These are phyloP conservation scores for Echinosophora koreensis DNA, from an alignment of 306 rosid genomes.

Conservation along the genomic window DNA sequence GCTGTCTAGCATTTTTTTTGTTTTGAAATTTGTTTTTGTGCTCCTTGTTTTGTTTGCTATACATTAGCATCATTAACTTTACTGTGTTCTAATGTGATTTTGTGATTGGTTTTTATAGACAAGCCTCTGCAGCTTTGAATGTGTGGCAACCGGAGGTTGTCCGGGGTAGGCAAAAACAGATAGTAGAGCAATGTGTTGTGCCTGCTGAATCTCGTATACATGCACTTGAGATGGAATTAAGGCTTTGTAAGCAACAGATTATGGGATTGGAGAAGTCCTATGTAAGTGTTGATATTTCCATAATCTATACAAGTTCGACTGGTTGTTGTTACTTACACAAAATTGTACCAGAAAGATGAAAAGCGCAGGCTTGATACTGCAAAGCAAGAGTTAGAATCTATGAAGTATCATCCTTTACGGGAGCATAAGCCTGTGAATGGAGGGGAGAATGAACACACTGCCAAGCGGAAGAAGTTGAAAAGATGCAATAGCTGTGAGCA, in stretches of 20 bases:
- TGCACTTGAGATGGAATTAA: constrained; percentile 52
- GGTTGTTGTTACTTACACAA: constrained; percentile 47
- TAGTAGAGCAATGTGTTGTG: constrained; percentile 52
- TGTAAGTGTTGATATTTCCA: constrained; percentile 63
- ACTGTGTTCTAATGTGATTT: constrained; percentile 25
- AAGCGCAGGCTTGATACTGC: constrained; percentile 64
- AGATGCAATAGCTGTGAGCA: constrained; percentile 55
- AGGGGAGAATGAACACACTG: constrained; percentile 33
- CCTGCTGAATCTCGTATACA: constrained; percentile 53
- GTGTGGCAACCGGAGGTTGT: constrained; percentile 86
- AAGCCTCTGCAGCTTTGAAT: constrained; percentile 82
- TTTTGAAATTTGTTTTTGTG: not conserved
- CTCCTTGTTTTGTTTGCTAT: not conserved
- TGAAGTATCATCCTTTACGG: constrained; percentile 75
- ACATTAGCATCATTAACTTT: not conserved
- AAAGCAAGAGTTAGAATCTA: constrained; percentile 65
- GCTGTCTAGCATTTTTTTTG: not conserved
- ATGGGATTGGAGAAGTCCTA: constrained; percentile 60
- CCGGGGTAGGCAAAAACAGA: constrained; percentile 50
- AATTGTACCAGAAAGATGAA: constrained; percentile 68
- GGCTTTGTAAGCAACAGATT: constrained; percentile 55
- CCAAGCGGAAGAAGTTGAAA: constrained; percentile 62
- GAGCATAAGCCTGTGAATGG: constrained; percentile 39
- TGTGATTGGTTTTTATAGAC: constrained; percentile 56
- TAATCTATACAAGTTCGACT: constrained; percentile 24